Percentiles rank a stretch among this genome's conserved stretches.
Conservation (phyloP, 2,329 filamentous ascomycete species). For the Kalaharituber pfeilii region DNA sequence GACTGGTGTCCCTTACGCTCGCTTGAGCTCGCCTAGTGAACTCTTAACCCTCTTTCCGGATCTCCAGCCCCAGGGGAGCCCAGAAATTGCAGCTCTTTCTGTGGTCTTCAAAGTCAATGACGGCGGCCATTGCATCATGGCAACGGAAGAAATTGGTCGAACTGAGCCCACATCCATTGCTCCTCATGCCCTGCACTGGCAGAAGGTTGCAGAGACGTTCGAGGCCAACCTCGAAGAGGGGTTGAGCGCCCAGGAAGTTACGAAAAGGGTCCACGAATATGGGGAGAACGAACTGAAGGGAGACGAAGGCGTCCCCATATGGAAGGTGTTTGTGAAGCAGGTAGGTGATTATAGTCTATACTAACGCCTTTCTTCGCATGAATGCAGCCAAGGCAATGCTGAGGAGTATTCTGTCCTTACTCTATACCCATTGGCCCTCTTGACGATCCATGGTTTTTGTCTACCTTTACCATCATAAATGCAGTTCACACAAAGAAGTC, state of each 20-base stretch:
- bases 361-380: too few species aligned
- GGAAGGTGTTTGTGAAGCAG: slow-evolving; percentile 56
- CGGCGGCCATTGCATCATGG: background rate
- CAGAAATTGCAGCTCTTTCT: too few species aligned
- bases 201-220: slow-evolving; percentile 45
- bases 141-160: background rate
- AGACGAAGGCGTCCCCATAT: slow-evolving; percentile 47
- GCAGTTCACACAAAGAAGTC: too few species aligned
- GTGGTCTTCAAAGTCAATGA: too few species aligned
- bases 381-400: background rate
- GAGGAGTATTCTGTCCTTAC: background rate
- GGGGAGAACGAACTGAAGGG: slow-evolving; percentile 55
- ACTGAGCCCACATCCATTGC: slow-evolving; percentile 11
- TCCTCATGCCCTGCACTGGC: slow-evolving; percentile 37
- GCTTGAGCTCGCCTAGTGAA: background rate
- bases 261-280: slow-evolving; percentile 40
- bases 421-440: slow-evolving; percentile 21
- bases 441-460: background rate
- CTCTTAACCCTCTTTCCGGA: background rate
- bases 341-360: slow-evolving; percentile 66
- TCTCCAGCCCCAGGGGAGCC: too few species aligned
- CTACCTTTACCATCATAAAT: background rate
- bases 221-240: slow-evolving; percentile 50
- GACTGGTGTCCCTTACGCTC: background rate
- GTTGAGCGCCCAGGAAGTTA: slow-evolving; percentile 42